Evolutionary conservation across 75 land plant genomes (phyloP), one percentile per base, ranked within the genome.

Genomic region (Picea glauca): DNA sequence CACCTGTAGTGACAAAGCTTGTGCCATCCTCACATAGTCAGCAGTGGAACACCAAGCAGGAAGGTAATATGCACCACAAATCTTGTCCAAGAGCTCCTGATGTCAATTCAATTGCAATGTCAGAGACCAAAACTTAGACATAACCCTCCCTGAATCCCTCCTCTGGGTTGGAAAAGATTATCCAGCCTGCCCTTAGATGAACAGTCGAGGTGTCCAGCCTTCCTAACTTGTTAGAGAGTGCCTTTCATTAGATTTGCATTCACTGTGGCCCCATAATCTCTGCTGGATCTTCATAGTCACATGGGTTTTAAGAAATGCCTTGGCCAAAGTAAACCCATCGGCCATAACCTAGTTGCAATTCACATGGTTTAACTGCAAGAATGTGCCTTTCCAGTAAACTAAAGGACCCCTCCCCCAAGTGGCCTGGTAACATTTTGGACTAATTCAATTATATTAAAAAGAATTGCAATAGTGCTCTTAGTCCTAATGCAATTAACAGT

Each of bases 41-140:
- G 91, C 86, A 75, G 92, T 77, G 6, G 99, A 90, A 67, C 99
- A 98, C 99, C 99, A 98, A 1, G 87, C 92, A 18, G 98, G 99
- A 75, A 98, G 88, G 79, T 93, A 95, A 78, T 77, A 95, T 12
- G 90, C 94, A 77, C 88, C 81, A 78, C 96, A 95, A 13, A 98
- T 90, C 84, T 85, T 95, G 70, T 92, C 80, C 80, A 98, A 78
- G 30, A 98, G 89, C 9, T 82, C 62, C 83, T 85, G 88, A 35
- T 14, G 32, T 26, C 35, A 23, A 78, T 58, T 33, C 6, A 62
- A 18, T 20, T 50, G 12, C 56, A 50, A 50, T 50, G 56, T 50
- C 56, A 50, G 56, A 50, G 56, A 1, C 54, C 6, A 50, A 9
- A 9, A 50, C 56, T 50, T 50, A 50, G 56, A 9, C 56, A 50